Evolutionary conservation across 805 yeast genomes (phyloP).

Genomic region (Saccharomyces mikatae): DNA sequence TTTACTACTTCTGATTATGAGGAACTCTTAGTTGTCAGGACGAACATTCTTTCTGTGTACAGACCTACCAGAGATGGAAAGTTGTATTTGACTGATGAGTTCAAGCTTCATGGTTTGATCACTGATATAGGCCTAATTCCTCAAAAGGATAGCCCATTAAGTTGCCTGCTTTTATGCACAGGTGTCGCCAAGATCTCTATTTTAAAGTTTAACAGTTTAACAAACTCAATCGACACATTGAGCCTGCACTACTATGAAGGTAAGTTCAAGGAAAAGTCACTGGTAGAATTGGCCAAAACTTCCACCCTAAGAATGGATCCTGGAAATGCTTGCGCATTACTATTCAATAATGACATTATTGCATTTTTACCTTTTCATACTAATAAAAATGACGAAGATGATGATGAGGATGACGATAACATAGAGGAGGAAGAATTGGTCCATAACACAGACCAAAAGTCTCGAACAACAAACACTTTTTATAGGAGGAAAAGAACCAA

Average conservation of each 20-base stretch:
- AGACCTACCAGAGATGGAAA: slow-evolving; percentile 13
- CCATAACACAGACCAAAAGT: slow-evolving; percentile 14
- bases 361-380: slow-evolving; percentile 51
- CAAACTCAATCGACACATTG: slow-evolving; percentile 53
- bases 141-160: slow-evolving; percentile 43
- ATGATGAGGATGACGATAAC: slow-evolving; percentile 26
- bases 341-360: slow-evolving; percentile 58
- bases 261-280: slow-evolving; percentile 43
- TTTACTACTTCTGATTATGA: slow-evolving; percentile 34
- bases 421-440: slow-evolving; percentile 13
- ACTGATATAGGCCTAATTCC: slow-evolving; percentile 47
- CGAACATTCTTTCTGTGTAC: slow-evolving; percentile 46
- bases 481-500: background rate
- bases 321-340: slow-evolving; percentile 43
- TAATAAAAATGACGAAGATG: slow-evolving; percentile 35
- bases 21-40: slow-evolving; percentile 62
- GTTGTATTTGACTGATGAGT: slow-evolving; percentile 48
- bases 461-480: background rate
- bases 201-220: slow-evolving; percentile 55
- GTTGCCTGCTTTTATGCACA: slow-evolving; percentile 59
- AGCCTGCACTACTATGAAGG: slow-evolving; percentile 85
- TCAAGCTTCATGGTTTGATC: slow-evolving; percentile 61
- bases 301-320: slow-evolving; percentile 58
- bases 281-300: slow-evolving; percentile 25
- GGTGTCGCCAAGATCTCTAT: slow-evolving; percentile 71